phyloP scores from a whole-genome alignment of 202 grass and related monocot genomes.

The Tripidium arundinaceum region DNA sequence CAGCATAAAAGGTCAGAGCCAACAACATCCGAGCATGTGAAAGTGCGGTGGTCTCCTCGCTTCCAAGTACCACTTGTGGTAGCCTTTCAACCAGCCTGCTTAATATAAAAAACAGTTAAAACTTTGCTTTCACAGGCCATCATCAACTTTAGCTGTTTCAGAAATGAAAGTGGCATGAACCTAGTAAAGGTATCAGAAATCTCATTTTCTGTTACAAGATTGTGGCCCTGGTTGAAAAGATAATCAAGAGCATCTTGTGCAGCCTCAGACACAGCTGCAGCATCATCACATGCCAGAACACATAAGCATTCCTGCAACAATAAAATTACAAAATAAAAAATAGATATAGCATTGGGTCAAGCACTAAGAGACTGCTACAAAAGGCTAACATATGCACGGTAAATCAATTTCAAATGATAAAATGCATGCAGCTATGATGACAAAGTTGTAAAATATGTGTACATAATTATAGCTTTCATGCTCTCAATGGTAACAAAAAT shows the following conservation, averaged over 20 bases:
- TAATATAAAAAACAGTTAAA: conserved; percentile 48
- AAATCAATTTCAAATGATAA: conserved; percentile 25
- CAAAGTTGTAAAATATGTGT: conserved; percentile 13
- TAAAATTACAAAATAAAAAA: conserved; percentile 32
- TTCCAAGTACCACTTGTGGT: conserved; percentile 73
- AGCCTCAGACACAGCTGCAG: conserved; percentile 60
- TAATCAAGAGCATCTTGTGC: conserved; percentile 68
- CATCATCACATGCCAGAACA: conserved; percentile 72
- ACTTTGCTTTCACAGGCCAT: conserved; percentile 5
- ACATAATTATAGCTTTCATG: conserved; percentile 8
- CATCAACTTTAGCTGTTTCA: conserved; percentile 28
- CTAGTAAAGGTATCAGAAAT: conserved; percentile 87
- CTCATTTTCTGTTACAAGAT: conserved; percentile 69
- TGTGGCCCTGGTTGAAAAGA: conserved; percentile 56
- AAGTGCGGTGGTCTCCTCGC: conserved; percentile 68
- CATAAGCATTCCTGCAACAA: conserved; percentile 82
- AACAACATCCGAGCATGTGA: conserved; percentile 82
- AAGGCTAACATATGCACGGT: conserved; percentile 10
- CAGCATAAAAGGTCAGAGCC: conserved; percentile 80
- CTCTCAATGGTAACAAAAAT: neutral
- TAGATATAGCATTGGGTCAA: conserved; percentile 13
- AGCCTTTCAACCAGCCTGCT: conserved; percentile 73
- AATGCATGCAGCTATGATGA: conserved; percentile 4
- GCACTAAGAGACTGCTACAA: conserved; percentile 5
- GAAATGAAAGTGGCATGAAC: conserved; percentile 40